Percentiles rank a stretch among this genome's conserved stretches.
These are phyloP conservation scores for Ramalina intermedia DNA, from an alignment of 495 filamentous ascomycete genomes.

Conservation along the genomic window DNA sequence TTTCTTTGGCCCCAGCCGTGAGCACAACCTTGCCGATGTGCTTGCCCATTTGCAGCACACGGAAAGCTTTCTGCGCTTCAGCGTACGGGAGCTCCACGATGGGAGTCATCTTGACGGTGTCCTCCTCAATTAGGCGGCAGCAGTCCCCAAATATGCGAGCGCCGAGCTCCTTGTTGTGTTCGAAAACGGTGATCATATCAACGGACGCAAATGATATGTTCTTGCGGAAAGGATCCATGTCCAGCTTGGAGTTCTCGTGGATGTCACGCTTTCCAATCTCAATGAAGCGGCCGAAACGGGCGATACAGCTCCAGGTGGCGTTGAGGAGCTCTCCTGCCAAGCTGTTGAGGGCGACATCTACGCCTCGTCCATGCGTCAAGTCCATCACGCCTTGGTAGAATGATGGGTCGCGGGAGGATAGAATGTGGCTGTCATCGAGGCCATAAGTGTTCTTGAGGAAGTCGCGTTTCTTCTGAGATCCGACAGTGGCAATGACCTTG, in stretches of 20 bases:
- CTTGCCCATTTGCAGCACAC: constrained; percentile 11
- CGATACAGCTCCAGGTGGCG: constrained; percentile 39
- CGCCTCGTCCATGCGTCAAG: constrained; percentile 34
- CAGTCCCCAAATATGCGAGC: constrained; percentile 6
- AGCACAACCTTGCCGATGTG: constrained; percentile 10
- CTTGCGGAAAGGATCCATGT: constrained; percentile 9
- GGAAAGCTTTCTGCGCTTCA: constrained; percentile 10
- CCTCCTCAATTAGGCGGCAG: constrained; percentile 6
- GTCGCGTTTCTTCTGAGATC: constrained; percentile 24
- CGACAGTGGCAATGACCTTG: constrained; percentile 30
- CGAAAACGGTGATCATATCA: constrained; percentile 8
- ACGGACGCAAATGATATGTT: constrained; percentile 20
- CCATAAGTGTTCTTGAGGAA: constrained; percentile 22
- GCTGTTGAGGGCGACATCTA: constrained; percentile 42
- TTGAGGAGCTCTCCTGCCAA: constrained; percentile 35
- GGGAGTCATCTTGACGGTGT: constrained; percentile 3
- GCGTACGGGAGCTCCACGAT: constrained; percentile 1
- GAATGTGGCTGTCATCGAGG: constrained; percentile 30
- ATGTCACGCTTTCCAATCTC: constrained; percentile 38
- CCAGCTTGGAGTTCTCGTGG: constrained; percentile 8
- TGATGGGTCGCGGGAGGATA: constrained; percentile 30
- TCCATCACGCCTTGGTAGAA: constrained; percentile 29
- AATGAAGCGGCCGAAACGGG: constrained; percentile 34
- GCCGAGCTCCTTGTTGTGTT: constrained; percentile 4
- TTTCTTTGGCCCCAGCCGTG: constrained; percentile 2